These are phyloP conservation scores for Diaporthe vexans DNA, from an alignment of 2,329 filamentous ascomycete genomes.

Conservation along the genomic window DNA sequence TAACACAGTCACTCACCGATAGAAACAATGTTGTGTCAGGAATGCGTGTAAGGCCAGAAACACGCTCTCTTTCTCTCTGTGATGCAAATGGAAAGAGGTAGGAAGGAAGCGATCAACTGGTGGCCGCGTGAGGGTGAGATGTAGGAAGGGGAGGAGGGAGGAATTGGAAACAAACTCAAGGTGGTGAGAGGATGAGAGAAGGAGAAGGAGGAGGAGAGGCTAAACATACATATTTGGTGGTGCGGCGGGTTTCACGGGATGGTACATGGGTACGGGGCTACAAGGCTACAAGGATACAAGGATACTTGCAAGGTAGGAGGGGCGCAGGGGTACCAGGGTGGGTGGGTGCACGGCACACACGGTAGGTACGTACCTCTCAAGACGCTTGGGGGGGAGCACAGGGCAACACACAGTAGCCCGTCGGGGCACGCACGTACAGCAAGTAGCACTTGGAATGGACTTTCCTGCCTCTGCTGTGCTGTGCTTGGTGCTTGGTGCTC, in stretches of 20 bases:
- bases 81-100: neutral
- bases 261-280: conserved; percentile 11
- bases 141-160: conserved; percentile 10
- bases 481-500: conserved; percentile 4
- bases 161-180: conserved; percentile 29
- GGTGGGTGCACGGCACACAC: conserved; percentile 3
- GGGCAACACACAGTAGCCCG: neutral
- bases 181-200: conserved; percentile 21
- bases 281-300: conserved; percentile 10
- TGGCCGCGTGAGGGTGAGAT: neutral
- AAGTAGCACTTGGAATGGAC: conserved; percentile 30
- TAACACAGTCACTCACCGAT: conserved; percentile 22
- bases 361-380: neutral
- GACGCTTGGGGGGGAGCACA: too few relatives aligned
- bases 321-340: neutral
- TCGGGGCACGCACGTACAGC: too few relatives aligned
- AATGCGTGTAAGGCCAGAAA: neutral
- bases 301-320: neutral
- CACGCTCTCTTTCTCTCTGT: neutral
- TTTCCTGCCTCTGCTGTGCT: neutral
- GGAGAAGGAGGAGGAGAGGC: conserved; percentile 26
- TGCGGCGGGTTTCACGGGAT: conserved; percentile 32
- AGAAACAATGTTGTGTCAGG: neutral
- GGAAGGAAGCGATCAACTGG: neutral
- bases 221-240: conserved; percentile 33